Evolutionary conservation across 208 protist genomes (phyloP).

Genomic region (Endotrypanum monterogeii): DNA sequence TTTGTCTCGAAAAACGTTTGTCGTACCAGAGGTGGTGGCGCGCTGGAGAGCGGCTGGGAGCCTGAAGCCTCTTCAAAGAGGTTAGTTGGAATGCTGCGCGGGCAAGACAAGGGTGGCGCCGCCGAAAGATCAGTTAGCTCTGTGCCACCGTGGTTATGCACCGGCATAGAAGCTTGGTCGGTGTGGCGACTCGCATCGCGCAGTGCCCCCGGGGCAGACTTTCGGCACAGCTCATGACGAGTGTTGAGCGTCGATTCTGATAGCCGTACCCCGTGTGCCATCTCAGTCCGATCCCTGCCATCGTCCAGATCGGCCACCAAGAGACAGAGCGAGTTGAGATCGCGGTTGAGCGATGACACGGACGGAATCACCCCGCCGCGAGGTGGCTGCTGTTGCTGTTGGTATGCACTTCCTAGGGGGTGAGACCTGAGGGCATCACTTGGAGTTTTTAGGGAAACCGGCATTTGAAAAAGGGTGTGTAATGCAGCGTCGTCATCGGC

Average conservation of each 20-base stretch:
- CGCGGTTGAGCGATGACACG: constrained; percentile 24
- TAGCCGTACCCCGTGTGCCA: neutral
- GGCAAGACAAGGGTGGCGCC: neutral
- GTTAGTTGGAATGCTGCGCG: neutral
- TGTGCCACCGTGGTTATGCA: neutral
- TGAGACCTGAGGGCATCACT: neutral
- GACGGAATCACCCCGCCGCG: constrained; percentile 13
- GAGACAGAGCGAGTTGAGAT: constrained; percentile 23
- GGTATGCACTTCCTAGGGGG: neutral
- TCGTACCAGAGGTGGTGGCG: neutral
- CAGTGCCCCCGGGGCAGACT: constrained; percentile 17
- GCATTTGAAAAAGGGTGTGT: neutral
- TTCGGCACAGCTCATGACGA: constrained; percentile 6
- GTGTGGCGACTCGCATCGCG: constrained; percentile 15
- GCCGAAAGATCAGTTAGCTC: neutral
- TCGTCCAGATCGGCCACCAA: constrained; percentile 17
- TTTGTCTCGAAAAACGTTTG: neutral
- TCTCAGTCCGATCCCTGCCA: neutral
- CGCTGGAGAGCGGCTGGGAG: neutral
- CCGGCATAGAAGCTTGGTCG: neutral
- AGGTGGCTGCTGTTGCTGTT: neutral
- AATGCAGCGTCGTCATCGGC: neutral
- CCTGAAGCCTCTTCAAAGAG: neutral
- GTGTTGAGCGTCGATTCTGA: neutral
- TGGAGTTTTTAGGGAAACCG: neutral